Evolutionary conservation across 805 yeast species (phyloP), one percentile per base, ranked within the genome.

Genomic region (Hyphopichia homilentoma): DNA sequence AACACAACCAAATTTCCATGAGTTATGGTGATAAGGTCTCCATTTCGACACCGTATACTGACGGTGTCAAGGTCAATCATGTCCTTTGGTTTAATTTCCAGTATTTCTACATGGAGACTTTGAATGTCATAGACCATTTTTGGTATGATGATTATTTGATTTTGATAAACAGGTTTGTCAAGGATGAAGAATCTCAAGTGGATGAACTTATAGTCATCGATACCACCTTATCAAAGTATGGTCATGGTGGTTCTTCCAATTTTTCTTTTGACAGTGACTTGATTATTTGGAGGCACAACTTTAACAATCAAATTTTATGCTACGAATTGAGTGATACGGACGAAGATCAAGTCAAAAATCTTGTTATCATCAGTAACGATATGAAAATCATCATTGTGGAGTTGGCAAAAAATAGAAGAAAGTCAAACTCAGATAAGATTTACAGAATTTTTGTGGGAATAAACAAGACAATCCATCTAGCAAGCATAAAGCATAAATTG

Each of bases 1-100:
- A 18, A 9, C 36, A 20, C 22, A 38, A 50, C 31, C 68, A 61
- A 38, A 29, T 61, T 8, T 42, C 57, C 3, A 47, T 60, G 4
- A 43, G 63, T 1, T 58, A 38, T 39, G 60, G 59, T 5, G 50
- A 51, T 27, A 30, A 50, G 20, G 23, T 61, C 7, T 35, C 62
- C 0, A 35, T 61, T 6, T 57, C 65, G 1, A 61, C 64, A 2
- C 61, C 65, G 4, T 49, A 38, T 19, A 44, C 44, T 11, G 39
- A 45, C 9, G 43, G 44, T 11, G 43, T 39, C 19, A 43, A 50
- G 21, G 33, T 43, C 5, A 59, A 59, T 35, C 70, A 65, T 33
- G 47, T 60, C 4, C 36, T 64, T 7, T 67, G 73, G 73, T 65
- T 50, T 37, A 58, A 56, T 33, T 64, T 62, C 36, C 51, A 49